phyloP scores from a whole-genome alignment of 176 grass and related monocot genomes.

The Triticum aestivum region DNA sequence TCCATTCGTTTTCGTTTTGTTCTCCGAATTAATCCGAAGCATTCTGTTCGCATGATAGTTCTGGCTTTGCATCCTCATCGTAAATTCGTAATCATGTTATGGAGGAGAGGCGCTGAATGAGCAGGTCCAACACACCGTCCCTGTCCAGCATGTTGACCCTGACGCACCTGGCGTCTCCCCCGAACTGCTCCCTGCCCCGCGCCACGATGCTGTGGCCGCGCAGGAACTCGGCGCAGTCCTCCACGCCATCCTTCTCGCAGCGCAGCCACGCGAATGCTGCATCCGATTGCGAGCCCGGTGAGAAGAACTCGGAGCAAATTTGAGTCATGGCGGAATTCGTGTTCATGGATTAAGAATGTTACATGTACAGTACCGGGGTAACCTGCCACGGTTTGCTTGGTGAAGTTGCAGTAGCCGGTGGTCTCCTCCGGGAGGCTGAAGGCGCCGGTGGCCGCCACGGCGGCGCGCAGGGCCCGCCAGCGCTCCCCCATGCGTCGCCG shows the following conservation, averaged over 20 bases:
- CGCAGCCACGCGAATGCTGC: slow-evolving; percentile 57
- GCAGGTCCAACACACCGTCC: background rate
- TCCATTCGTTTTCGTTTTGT: background rate
- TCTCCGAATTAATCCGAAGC: background rate
- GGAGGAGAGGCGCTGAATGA: background rate
- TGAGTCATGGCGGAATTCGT: background rate
- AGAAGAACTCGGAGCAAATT: background rate
- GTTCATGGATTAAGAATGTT: background rate
- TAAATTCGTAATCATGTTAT: background rate
- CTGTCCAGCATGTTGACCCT: slow-evolving; percentile 61
- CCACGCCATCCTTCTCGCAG: slow-evolving; percentile 29
- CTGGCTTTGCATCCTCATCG: background rate
- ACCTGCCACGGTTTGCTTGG: background rate
- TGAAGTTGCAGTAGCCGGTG: slow-evolving; percentile 33
- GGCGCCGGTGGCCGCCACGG: slow-evolving; percentile 13
- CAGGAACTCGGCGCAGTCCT: slow-evolving; percentile 36
- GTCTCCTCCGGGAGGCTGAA: slow-evolving; percentile 41
- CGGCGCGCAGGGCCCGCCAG: slow-evolving; percentile 36
- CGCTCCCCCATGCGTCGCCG: slow-evolving; percentile 23
- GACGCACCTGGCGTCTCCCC: slow-evolving; percentile 19
- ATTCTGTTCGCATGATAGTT: background rate
- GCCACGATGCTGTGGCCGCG: slow-evolving; percentile 28
- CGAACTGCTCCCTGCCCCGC: slow-evolving; percentile 38
- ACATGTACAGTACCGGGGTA: slow-evolving; percentile 7
- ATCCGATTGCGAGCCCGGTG: background rate